Conservation (phyloP, 2,329 filamentous ascomycete genomes). For the Nemania sp. region DNA sequence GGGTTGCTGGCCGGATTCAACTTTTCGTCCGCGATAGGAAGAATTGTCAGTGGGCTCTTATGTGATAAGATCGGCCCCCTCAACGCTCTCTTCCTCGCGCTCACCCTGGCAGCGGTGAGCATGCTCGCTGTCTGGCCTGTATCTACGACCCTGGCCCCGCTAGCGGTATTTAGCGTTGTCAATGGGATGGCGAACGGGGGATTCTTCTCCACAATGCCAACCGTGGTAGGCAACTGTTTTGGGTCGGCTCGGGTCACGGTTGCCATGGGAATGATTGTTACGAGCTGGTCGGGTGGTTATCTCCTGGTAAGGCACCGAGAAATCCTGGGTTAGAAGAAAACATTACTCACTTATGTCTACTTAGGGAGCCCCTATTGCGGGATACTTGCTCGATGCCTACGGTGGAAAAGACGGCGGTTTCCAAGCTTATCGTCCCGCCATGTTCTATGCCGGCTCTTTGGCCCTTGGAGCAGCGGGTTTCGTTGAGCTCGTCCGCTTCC, state of each 20-base stretch:
- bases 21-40: conserved; percentile 61
- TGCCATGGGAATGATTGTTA: conserved; percentile 66
- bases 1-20: conserved; percentile 65
- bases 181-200: conserved; percentile 66
- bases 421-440: conserved; percentile 61
- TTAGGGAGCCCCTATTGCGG: conserved; percentile 58
- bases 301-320: conserved; percentile 50
- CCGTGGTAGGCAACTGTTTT: conserved; percentile 63
- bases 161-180: conserved; percentile 61
- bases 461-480: conserved; percentile 51
- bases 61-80: conserved; percentile 60
- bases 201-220: conserved; percentile 68
- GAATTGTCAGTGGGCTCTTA: conserved; percentile 57
- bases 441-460: conserved; percentile 64
- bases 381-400: conserved; percentile 58
- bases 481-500: conserved; percentile 49
- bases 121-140: conserved; percentile 67
- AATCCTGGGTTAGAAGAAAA: background rate
- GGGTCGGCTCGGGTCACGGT: conserved; percentile 58
- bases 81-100: conserved; percentile 57
- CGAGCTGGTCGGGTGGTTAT: conserved; percentile 65
- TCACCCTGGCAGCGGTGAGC: conserved; percentile 58
- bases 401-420: conserved; percentile 51
- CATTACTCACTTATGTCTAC: background rate
- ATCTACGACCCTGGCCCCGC: conserved; percentile 56